Base-by-base conservation (phyloP, 176 grass and related monocot genomes). In the Ensete ventricosum region DNA sequence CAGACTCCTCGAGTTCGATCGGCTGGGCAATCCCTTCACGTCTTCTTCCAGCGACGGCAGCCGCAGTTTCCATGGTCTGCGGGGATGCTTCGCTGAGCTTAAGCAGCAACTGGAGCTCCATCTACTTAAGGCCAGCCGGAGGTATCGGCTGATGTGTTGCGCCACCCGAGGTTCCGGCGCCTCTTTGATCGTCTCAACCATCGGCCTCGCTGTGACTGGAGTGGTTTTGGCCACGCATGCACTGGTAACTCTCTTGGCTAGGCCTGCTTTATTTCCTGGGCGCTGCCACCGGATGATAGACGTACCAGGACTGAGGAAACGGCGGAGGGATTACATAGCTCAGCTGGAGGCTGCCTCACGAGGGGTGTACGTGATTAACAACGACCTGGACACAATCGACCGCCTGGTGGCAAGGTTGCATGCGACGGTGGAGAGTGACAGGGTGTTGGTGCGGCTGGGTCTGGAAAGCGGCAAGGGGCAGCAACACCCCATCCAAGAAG, bases 401-500 rank as follows among this genome's bases (percentile, higher is more conserved):
- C 83, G 86, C 75, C 73, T 99, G 72, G 95, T 93, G 53, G 76
- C 72, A 14, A 91, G 91, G 71, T 79, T 99, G 49, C 84, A 89
- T 17, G 84, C 71, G 51, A 94, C 88, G 10, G 79, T 99, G 50
- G 95, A 99, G 78, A 85, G 86, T n/a, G 90, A 99, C 76, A 93
- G 91, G 78, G 80, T 58, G 43, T 78, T 94, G 85, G 81, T 99
- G 54, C 55, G 67, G 69, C 69, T 99, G 81, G 95, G 95, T 14
- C 50, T 99, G 17, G 95, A 85, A 24, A 79, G 79, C 1, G 90
- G 95, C 54, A 89, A 81, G 50, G 86, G 81, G 48, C 86, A 91
- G 76, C 86, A 84, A 52, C 90, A 99, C 69, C 84, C 84, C 13
- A 99, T 99, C n/a, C 82, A 94, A 72, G 90, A 94, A 81, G 90